Conservation (phyloP, 129 eudicot genomes). For the Gnaphalium uliginosum region DNA sequence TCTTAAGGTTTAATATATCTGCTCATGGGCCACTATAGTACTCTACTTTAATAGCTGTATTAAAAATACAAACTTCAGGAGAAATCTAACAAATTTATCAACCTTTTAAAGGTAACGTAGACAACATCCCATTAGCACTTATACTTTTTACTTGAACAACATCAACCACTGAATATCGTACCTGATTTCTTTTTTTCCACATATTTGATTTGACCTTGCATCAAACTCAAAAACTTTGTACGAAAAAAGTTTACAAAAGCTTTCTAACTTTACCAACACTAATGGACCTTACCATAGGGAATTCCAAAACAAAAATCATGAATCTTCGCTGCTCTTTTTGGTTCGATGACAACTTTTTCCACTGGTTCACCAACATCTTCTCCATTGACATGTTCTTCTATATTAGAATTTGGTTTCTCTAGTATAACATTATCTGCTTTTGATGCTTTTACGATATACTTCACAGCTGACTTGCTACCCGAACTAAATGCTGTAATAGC, state of each 20-base stretch:
- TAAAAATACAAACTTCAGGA: not conserved
- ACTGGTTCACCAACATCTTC: constrained; percentile 34
- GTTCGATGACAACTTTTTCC: constrained; percentile 32
- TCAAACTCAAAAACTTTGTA: no score
- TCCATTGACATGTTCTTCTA: constrained; percentile 39
- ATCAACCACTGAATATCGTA: no score
- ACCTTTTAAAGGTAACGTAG: no score
- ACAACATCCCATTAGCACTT: no score
- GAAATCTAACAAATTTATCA: no score
- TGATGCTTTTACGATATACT: constrained; percentile 41
- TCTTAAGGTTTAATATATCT: no score
- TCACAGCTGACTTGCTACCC: constrained; percentile 37
- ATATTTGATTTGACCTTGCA: not conserved
- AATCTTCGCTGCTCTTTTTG: constrained; percentile 69
- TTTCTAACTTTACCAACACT: not conserved
- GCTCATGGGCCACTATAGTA: not conserved
- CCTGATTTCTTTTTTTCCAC: not conserved
- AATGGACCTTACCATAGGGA: constrained; percentile 59
- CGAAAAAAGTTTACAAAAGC: no score
- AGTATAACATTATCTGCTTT: constrained; percentile 40
- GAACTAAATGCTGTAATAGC: constrained; percentile 41
- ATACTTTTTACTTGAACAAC: no score
- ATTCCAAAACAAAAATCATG: constrained; percentile 96
- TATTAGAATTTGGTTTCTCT: constrained; percentile 29
- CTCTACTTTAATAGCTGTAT: not conserved